phyloP scores from a whole-genome alignment of 129 eudicot genomes.

The Oenanthe sinensis region DNA sequence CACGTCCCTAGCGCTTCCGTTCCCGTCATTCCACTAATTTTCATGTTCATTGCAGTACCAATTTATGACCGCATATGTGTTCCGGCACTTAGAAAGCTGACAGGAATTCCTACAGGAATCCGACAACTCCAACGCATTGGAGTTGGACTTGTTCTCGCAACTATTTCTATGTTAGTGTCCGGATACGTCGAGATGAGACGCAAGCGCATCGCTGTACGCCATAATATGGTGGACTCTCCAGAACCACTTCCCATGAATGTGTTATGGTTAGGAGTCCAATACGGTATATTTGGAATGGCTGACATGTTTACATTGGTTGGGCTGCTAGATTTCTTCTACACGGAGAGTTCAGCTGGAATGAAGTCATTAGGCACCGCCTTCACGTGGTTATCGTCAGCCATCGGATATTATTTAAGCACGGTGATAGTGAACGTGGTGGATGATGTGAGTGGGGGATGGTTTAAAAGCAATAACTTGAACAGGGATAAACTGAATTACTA shows the following conservation, averaged over 20 bases:
- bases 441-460: neutral
- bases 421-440: neutral
- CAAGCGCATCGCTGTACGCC: slow-evolving; percentile 38
- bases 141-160: slow-evolving; percentile 52
- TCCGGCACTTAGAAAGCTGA: slow-evolving; percentile 42
- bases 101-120: slow-evolving; percentile 69
- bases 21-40: slow-evolving; percentile 51
- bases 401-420: neutral
- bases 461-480: slow-evolving; percentile 1
- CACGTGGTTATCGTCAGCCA: neutral
- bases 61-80: slow-evolving; percentile 57
- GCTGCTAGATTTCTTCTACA: neutral
- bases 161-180: slow-evolving; percentile 57
- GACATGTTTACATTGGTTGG: slow-evolving; percentile 1
- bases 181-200: slow-evolving; percentile 59
- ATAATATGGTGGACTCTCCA: slow-evolving; percentile 56
- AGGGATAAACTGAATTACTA: slow-evolving; percentile 1
- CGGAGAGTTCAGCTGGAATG: slow-evolving; percentile 8
- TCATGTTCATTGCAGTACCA: slow-evolving; percentile 50
- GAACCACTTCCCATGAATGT: slow-evolving; percentile 1
- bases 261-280: neutral
- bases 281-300: neutral
- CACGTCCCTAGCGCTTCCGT: slow-evolving; percentile 60
- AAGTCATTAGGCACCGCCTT: neutral
- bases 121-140: slow-evolving; percentile 69